Evolutionary conservation across 164 flowering plant species (phyloP), one percentile per base, ranked within the genome.

Genomic region (Magnolia changhungtana): DNA sequence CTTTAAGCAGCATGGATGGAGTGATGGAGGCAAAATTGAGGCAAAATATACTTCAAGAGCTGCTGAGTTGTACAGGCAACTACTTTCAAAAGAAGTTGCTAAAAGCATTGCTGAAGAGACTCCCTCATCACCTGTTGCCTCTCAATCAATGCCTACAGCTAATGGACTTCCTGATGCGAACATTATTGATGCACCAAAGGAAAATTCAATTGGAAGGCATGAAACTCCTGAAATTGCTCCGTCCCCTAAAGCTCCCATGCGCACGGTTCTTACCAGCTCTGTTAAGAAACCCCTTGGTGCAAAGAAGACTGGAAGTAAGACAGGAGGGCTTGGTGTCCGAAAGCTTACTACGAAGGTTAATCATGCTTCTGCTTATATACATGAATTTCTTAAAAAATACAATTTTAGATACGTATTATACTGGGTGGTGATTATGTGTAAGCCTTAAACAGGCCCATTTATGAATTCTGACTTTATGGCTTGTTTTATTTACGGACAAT

Each of bases 1-100:
- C 87, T 96, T 96, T 82, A 96, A 96, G 85, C 99, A 96, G 79
- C 98, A 96, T 84, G 99, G 99, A 66, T 96, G 99, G 99, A 87
- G 86, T 55, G 99, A 93, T 85, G 98, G 98, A 63, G 98, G 99
- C 19, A 96, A 94, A 89, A 89, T 91, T 78, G 99, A 96, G 87
- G 98, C 99, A 9, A 96, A 94, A 78, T 96, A 94, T 79, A 94
- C 96, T 20, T 94, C 99, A 79, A 92, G 99, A 82, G 97, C 99
- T 86, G 99, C 99, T 69, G 97, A 94, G 0, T 87, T 96, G 61
- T 96, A 96, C 77, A 87, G 86, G 82, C 98, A 96, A 81, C 50
- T 92, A 70, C 95, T 96, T 73, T 75, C 95, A 24, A 96, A 96
- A 86, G 99, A 96, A 86, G 98, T 96, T 83, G 93, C 93, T 76